Evolutionary conservation across 768 basidiomycete species (phyloP).

Genomic region (Mycena epipterygia): DNA sequence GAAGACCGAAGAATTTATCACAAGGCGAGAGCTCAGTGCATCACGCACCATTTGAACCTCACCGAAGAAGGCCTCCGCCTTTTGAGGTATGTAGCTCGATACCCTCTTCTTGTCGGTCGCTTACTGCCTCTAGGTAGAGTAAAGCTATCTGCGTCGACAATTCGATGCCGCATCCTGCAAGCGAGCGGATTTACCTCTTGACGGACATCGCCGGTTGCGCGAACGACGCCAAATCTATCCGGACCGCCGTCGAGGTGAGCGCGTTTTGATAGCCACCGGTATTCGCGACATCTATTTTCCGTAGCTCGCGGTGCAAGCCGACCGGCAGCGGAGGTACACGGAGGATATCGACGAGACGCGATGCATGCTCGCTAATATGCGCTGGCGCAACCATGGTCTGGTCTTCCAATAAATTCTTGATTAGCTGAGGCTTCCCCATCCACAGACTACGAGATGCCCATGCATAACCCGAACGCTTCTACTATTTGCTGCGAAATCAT

Average conservation of each 20-base stretch:
- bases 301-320: slow-evolving; percentile 13
- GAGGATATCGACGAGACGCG: slow-evolving; percentile 5
- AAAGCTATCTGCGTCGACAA: background rate
- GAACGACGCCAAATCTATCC: background rate
- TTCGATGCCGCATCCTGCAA: background rate
- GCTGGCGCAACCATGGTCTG: background rate
- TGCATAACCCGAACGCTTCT: no score
- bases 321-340: slow-evolving; percentile 11
- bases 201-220: background rate
- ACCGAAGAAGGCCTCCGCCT: background rate
- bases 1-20: background rate
- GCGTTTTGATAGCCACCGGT: background rate
- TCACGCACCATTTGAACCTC: background rate
- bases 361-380: background rate
- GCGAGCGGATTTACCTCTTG: background rate
- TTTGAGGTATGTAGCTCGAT: background rate
- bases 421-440: no score
- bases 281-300: background rate
- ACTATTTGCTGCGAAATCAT: no score
- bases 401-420: no score
- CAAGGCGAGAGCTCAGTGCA: background rate
- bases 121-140: background rate
- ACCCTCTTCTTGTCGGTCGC: background rate
- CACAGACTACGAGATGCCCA: no score
- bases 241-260: slow-evolving; percentile 11